Base-by-base conservation (phyloP, 306 rosid species). In the Cucurbita maxima region DNA sequence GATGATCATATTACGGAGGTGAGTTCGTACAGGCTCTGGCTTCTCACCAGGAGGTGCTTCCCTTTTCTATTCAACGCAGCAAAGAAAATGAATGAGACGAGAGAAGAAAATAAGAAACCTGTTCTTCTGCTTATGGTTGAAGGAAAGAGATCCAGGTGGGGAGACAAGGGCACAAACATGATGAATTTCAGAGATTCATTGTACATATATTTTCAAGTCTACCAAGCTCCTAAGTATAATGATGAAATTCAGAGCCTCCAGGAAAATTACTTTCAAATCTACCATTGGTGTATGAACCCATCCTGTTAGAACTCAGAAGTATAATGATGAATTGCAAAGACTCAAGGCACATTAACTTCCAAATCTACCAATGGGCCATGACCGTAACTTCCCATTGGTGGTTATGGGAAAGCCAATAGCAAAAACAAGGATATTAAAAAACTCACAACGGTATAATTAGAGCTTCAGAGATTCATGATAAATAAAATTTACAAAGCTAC, bases 1-100 rank as follows among this genome's bases (percentile, higher is more conserved):
- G 14, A 90, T 90, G 52, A 90, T 90, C 96, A 91, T 91, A 58
- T 91, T 91, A 0, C 97, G 81, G 5, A 91, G 91, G 83, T 91
- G 97, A 8, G 97, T 91, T 44, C 96, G 85, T 11, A 91, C 97
- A 1, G 96, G 96, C 57, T 89, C 93, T 20, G 97, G 97, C 80
- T 89, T 91, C 83, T 91, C 97, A 83, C 97, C 97, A 0, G 91
- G 60, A 16, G 97, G 93, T 0, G 96, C 97, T 58, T 91, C 97
- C 83, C 91, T 89, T 89, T 91, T 89, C 96, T 91, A 66, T 50
- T 45, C 5, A 19, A 53, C 25, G 38, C 8, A 1, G 30, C 38
- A 10, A 7, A 18, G 19, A 53, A 11, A 19, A 22, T n/a, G 55
- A 30, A 30, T 48, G 25, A 34, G 8, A n/a, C 0, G 5, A 10